Percentiles rank a stretch among this genome's conserved stretches.
These are phyloP conservation scores for Lichenothelia convexa DNA, from an alignment of 495 filamentous ascomycete genomes.

Conservation along the genomic window DNA sequence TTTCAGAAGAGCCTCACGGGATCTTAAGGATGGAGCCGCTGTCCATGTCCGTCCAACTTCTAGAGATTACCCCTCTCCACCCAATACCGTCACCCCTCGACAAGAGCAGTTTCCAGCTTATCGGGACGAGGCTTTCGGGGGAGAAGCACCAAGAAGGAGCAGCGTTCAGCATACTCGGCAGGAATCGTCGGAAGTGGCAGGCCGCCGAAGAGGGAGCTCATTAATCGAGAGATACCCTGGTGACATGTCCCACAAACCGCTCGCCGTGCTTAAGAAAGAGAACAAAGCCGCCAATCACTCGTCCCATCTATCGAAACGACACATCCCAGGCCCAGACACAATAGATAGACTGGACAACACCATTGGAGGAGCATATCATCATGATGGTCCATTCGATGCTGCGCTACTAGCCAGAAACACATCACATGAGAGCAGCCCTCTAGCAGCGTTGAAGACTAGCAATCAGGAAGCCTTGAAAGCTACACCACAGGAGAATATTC, in stretches of 20 bases:
- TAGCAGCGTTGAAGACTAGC: conserved; percentile 56
- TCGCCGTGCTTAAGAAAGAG: conserved; percentile 40
- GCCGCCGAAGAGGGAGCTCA: conserved; percentile 29
- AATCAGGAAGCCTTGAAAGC: conserved; percentile 68
- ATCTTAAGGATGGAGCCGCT: conserved; percentile 10
- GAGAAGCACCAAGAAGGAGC: conserved; percentile 11
- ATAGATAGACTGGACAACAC: conserved; percentile 63
- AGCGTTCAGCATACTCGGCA: conserved; percentile 5
- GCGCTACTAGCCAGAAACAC: conserved; percentile 53
- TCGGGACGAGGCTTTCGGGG: conserved; percentile 17
- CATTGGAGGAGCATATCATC: conserved; percentile 51
- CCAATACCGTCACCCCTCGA: conserved; percentile 14
- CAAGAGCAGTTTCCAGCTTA: conserved; percentile 16
- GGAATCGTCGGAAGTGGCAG: neutral
- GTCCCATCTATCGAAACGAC: conserved; percentile 42
- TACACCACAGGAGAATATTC: conserved; percentile 62
- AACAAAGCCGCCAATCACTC: conserved; percentile 40
- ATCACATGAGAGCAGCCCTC: conserved; percentile 40
- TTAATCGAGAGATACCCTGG: conserved; percentile 38
- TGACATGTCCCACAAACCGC: conserved; percentile 41
- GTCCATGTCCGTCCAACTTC: conserved; percentile 10
- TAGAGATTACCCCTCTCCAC: conserved; percentile 12
- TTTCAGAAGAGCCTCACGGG: conserved; percentile 15
- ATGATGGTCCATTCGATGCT: conserved; percentile 85
- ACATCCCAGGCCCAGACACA: conserved; percentile 50